A percentile compares a stretch with the other conserved stretches of the same genome.
Conservation (phyloP, 2,329 filamentous ascomycete genomes). For the Colletotrichum sp. region DNA sequence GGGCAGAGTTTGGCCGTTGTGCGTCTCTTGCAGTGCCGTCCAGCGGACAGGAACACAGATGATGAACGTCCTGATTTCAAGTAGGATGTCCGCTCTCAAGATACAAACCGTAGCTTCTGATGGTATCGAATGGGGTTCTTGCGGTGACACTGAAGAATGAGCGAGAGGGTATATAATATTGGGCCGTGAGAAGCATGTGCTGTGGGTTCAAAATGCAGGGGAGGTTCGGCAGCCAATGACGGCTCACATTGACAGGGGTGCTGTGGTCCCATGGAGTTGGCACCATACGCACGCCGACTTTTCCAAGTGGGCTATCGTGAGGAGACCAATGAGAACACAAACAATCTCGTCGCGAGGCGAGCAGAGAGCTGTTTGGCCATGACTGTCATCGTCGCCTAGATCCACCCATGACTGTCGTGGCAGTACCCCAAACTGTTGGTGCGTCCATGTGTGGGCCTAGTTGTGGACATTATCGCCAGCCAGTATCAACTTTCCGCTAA, state of each 20-base stretch:
- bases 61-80: not conserved
- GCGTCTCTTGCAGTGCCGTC: accelerated
- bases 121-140: not conserved
- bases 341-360: not conserved
- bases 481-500: not conserved
- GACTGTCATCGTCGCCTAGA: not conserved
- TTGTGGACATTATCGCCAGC: not conserved
- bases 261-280: not conserved
- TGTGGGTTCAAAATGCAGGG: not conserved
- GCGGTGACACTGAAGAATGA: not conserved
- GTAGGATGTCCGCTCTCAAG: not conserved
- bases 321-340: not conserved
- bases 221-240: not conserved
- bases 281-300: not conserved
- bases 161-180: not conserved
- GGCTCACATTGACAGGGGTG: not conserved
- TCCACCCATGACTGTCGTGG: not conserved
- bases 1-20: accelerated
- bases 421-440: not conserved
- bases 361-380: not conserved
- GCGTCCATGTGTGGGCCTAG: not conserved
- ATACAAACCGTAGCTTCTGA: not conserved
- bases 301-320: not conserved
- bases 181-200: not conserved
- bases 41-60: not conserved